Percentiles rank a stretch among this genome's conserved stretches.
Evolutionary conservation across 2,329 filamentous ascomycete genomes (phyloP).

Genomic region (Aspergillus hortae): DNA sequence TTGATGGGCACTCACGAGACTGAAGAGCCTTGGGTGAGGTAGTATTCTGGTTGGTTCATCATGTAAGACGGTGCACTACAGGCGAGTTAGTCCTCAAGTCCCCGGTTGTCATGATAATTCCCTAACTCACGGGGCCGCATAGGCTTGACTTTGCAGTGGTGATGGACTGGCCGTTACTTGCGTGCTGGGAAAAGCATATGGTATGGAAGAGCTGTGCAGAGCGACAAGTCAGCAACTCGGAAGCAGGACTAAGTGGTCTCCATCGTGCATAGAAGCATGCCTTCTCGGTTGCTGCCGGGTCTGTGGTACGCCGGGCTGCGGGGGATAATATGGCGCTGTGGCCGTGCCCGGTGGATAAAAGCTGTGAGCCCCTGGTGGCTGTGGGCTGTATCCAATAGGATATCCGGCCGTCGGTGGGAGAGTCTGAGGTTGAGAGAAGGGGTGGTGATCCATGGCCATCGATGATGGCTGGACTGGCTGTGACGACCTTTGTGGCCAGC

Average conservation of each 20-base stretch:
- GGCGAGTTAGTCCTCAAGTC: constrained; percentile 9
- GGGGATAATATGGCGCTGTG: constrained; percentile 17
- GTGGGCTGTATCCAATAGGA: constrained; percentile 23
- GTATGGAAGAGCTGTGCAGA: constrained; percentile 16
- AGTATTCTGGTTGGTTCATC: constrained; percentile 32
- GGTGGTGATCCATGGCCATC: constrained; percentile 23
- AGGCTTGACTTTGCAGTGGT: constrained; percentile 20
- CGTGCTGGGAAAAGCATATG: constrained; percentile 18
- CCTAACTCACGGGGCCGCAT: constrained; percentile 19
- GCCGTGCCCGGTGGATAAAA: constrained; percentile 19
- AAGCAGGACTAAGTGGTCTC: background rate
- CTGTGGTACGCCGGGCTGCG: constrained; percentile 10
- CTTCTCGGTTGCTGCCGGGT: constrained; percentile 18
- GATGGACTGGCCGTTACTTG: constrained; percentile 18
- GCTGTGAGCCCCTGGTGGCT: constrained; percentile 17
- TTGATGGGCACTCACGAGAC: constrained; percentile 25
- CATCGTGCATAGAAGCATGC: constrained; percentile 9
- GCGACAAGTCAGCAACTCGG: constrained; percentile 1
- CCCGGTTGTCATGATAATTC: background rate
- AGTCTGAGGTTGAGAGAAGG: constrained; percentile 23
- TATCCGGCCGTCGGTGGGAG: constrained; percentile 21
- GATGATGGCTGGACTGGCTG: constrained; percentile 26
- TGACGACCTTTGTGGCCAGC: constrained; percentile 27
- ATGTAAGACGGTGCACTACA: constrained; percentile 31
- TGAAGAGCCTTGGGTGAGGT: constrained; percentile 27